Conservation (phyloP, 495 filamentous ascomycete genomes). For the Podospora pseudocomata region DNA sequence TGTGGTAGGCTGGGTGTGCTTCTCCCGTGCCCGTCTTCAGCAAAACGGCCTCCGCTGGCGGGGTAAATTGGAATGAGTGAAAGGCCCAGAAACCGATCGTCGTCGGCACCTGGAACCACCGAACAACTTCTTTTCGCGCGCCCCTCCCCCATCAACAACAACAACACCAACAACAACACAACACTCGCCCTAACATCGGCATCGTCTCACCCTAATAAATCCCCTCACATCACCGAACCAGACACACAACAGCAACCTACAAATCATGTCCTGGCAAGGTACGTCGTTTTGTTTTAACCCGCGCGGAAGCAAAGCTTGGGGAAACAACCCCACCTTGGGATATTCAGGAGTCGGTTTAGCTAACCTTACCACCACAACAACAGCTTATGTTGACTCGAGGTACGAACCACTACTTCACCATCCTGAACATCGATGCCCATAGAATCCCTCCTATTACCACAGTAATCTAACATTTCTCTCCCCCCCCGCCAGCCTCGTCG, state of each 20-base stretch:
- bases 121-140: slow-evolving; percentile 16
- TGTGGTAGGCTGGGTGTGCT: too few relatives aligned
- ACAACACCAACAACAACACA: slow-evolving; percentile 7
- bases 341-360: slow-evolving; percentile 22
- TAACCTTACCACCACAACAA: slow-evolving; percentile 27
- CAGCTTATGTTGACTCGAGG: slow-evolving; percentile 51
- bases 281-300: slow-evolving; percentile 16
- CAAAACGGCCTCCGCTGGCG: slow-evolving; percentile 12
- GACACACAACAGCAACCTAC: slow-evolving; percentile 22
- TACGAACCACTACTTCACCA: slow-evolving; percentile 24
- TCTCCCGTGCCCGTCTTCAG: neutral
- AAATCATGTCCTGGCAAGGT: slow-evolving; percentile 58
- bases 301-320: neutral
- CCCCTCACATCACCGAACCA: slow-evolving; percentile 12
- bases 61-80: slow-evolving; percentile 13
- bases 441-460: neutral
- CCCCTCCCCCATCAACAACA: slow-evolving; percentile 5
- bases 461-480: neutral
- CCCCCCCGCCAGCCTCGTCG: slow-evolving; percentile 63
- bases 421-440: neutral
- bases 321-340: slow-evolving; percentile 36
- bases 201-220: slow-evolving; percentile 4
- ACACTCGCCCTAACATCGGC: neutral
- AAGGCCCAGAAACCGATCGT: neutral
- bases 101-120: neutral